Conservation (phyloP, 352 stramenopile genomes). For the Phytophthora capsici region DNA sequence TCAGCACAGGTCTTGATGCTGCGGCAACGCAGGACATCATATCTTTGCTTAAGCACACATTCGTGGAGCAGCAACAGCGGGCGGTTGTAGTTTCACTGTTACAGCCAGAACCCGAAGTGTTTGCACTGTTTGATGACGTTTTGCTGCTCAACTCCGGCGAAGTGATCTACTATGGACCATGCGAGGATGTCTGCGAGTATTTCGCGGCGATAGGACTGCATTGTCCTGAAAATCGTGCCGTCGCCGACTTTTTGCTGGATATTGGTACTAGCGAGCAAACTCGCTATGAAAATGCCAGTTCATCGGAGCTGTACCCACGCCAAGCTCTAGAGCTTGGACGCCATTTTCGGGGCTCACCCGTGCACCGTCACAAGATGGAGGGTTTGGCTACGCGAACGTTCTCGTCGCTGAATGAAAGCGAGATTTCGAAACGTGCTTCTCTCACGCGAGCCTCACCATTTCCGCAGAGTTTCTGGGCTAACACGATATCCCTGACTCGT, state of each 20-base stretch:
- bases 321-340: constrained; percentile 2
- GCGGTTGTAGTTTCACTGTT: constrained; percentile 54
- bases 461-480: constrained; percentile 23
- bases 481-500: constrained; percentile 24
- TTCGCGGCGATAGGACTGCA: constrained; percentile 48
- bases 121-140: constrained; percentile 77
- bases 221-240: constrained; percentile 36
- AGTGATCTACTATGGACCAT: constrained; percentile 75
- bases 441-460: constrained; percentile 11
- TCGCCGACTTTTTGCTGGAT: constrained; percentile 48
- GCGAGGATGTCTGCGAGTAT: constrained; percentile 36
- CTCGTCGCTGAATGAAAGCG: not conserved
- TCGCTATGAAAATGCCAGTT: constrained; percentile 24
- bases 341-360: constrained; percentile 8
- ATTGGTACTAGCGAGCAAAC: constrained; percentile 38
- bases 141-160: constrained; percentile 80
- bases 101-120: constrained; percentile 31
- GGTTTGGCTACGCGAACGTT: not conserved
- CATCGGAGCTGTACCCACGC: not conserved
- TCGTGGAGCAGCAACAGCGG: constrained; percentile 35
- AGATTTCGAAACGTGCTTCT: not conserved
- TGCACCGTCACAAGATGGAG: not conserved
- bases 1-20: constrained; percentile 40
- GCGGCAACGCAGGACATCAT: constrained; percentile 70
- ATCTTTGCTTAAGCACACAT: constrained; percentile 57